Base-by-base conservation (phyloP, 441 rosid species). In the Syzygium malaccense region DNA sequence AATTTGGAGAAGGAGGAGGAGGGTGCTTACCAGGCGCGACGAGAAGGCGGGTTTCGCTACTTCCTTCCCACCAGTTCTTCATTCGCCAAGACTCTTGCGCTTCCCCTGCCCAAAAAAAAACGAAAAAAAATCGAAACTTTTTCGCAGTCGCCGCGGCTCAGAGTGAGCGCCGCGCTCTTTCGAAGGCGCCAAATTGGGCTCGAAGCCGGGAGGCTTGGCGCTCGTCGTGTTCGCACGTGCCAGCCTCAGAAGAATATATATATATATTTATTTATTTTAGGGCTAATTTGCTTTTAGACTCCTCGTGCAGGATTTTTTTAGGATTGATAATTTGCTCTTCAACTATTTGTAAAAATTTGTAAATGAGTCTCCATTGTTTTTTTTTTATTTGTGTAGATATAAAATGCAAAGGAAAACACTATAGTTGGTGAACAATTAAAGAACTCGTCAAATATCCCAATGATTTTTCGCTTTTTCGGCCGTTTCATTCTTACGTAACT, bases 31-130 rank as follows among this genome's bases (percentile, higher is more conserved):
- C 93, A 28, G 97, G 94, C 20, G 95, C 93, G 86, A 97, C 90
- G 85, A 97, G 95, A 90, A 97, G 92, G 90, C 98, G 96, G 75
- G 94, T 91, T 91, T 92, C 95, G 71, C 92, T 93, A 60, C 60
- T 86, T 60, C 91, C 93, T 87, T 92, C 92, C 93, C 94, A 93
- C 95, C 97, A 92, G 66, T 60, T 60, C 90, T 87, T 3, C 92
- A 71, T 87, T 41, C n/a, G 23, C 83, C 6, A 23, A 20, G 49
- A 6, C 17, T 12, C 14, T 25, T 11, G 17, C 51, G 23, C 83
- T 37, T 41, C 83, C 49, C 45, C 83, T 58, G 64, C 83, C 10
- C 66, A 0, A 37, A 41, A 30, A 0, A 32, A 6, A 14, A 12
- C 7, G 5, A 8, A 64, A 12, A 41, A 37, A 37, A 41, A 75